Evolutionary conservation across 164 flowering plant genomes (phyloP).

Genomic region (Platanus orientalis): DNA sequence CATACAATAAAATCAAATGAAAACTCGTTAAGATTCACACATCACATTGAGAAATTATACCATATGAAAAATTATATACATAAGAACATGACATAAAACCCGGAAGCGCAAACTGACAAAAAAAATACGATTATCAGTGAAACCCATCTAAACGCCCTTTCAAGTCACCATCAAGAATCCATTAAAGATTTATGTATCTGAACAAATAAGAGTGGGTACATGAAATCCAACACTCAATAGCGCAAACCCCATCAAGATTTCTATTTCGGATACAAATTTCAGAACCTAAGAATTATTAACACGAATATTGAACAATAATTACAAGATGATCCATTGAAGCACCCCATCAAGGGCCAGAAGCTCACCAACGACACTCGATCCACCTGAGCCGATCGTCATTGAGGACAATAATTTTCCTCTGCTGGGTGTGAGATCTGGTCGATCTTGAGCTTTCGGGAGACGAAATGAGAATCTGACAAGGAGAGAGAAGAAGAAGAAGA

Average conservation of each 20-base stretch:
- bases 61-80: too few species aligned
- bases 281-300: not conserved
- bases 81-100: not conserved
- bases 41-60: too few species aligned
- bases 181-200: not conserved
- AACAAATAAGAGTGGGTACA: not conserved
- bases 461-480: constrained; percentile 4
- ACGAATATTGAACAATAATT: not conserved
- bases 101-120: not conserved
- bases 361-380: constrained; percentile 82
- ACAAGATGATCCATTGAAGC: not conserved
- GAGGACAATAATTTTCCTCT: constrained; percentile 6
- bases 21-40: too few species aligned
- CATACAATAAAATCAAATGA: too few species aligned
- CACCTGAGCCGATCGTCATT: constrained; percentile 85
- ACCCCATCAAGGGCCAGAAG: not conserved
- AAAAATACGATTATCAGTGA: not conserved
- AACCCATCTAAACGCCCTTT: not conserved
- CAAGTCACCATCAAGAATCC: not conserved
- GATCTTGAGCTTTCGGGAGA: not conserved
- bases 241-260: not conserved
- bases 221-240: constrained; percentile 1
- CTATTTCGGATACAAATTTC: not conserved
- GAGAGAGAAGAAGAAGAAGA: not conserved
- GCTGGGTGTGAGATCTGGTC: constrained; percentile 26